Percentiles rank a stretch among this genome's conserved stretches.
These are phyloP conservation scores for Lenzites betulinus DNA, from an alignment of 768 basidiomycete species.

Conservation along the genomic window DNA sequence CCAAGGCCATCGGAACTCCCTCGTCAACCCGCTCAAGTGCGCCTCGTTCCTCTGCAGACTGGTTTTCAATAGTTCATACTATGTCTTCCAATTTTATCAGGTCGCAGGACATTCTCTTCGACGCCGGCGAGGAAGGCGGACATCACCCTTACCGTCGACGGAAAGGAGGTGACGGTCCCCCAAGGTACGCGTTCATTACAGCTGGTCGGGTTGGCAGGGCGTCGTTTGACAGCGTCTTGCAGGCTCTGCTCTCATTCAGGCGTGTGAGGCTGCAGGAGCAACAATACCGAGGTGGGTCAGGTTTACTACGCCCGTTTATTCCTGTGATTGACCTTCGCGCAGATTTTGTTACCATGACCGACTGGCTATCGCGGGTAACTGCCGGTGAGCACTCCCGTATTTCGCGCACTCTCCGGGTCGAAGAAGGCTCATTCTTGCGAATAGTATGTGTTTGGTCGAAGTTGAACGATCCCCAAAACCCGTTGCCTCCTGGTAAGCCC, in stretches of 20 bases:
- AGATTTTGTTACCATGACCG: slow-evolving; percentile 92
- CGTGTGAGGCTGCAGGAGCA: slow-evolving; percentile 88
- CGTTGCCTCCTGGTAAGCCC: slow-evolving; percentile 82
- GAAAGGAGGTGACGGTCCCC: slow-evolving; percentile 95
- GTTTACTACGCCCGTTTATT: background rate
- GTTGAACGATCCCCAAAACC: slow-evolving; percentile 95
- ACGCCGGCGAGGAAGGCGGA: slow-evolving; percentile 69
- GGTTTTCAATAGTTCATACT: background rate
- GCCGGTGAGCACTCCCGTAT: slow-evolving; percentile 60
- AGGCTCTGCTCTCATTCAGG: slow-evolving; percentile 96
- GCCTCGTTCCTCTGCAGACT: background rate
- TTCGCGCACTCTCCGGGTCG: background rate
- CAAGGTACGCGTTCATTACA: slow-evolving; percentile 65
- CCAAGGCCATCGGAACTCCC: slow-evolving; percentile 52
- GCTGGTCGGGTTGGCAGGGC: background rate
- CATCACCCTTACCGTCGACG: slow-evolving; percentile 93
- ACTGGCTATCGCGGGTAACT: slow-evolving; percentile 96
- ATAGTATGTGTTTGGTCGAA: slow-evolving; percentile 97
- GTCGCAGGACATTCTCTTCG: slow-evolving; percentile 63
- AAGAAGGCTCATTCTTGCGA: background rate
- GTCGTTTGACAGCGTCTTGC: slow-evolving; percentile 4
- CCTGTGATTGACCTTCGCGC: slow-evolving; percentile 11
- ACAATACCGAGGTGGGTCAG: slow-evolving; percentile 69
- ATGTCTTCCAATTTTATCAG: slow-evolving; percentile 35
- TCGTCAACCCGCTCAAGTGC: slow-evolving; percentile 40